Evolutionary conservation across 2,329 filamentous ascomycete genomes (phyloP), one percentile per base, ranked within the genome.

Genomic region (Tolypocladium inflatum): DNA sequence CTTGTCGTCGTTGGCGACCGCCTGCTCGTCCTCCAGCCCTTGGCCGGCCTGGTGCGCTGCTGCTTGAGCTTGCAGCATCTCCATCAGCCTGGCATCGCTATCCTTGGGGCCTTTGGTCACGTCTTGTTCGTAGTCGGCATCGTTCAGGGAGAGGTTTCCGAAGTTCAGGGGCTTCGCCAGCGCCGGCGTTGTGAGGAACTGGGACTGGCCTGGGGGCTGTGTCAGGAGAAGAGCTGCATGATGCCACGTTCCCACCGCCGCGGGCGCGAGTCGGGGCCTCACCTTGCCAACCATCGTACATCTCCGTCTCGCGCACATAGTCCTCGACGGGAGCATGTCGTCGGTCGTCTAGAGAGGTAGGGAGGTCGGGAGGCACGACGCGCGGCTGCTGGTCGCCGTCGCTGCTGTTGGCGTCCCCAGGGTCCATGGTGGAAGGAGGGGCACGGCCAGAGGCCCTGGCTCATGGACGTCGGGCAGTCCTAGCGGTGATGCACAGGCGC

Each of bases 201-300:
- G 92, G 51, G 93, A 96, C 80, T 97, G 91, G 63, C 93, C 93
- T 97, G 70, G 56, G 60, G 55, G 57, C 26, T 55, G 48, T 53
- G 65, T 70, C 59, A 72, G 67, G 64, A 42, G 57, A 43, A 23
- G 30, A 30, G 21, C 3, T 51, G 19, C 21, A 50, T 35, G 61
- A 60, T 63, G 63, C 57, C 30, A 38, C 43, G 26, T 37, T 43
- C n/a, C 30, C 39, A 38, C 39, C 54, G 39, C 50, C 30, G 55
- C 38, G 37, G 35, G 55, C 45, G 39, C 45, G 52, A 30, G 9
- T 48, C 52, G 35, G 60, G 57, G 59, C 59, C 77, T 61, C 64
- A 80, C 93, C 93, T 86, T 97, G 91, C 94, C 94, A 99, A 65
- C 91, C 94, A 81, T 99, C 94, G 73, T 97, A 99, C 77, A 97